A percentile compares a stretch with the other conserved stretches of the same genome.
These are phyloP conservation scores for Waltergamsia citrina DNA, from an alignment of 2,329 filamentous ascomycete species.

Conservation along the genomic window DNA sequence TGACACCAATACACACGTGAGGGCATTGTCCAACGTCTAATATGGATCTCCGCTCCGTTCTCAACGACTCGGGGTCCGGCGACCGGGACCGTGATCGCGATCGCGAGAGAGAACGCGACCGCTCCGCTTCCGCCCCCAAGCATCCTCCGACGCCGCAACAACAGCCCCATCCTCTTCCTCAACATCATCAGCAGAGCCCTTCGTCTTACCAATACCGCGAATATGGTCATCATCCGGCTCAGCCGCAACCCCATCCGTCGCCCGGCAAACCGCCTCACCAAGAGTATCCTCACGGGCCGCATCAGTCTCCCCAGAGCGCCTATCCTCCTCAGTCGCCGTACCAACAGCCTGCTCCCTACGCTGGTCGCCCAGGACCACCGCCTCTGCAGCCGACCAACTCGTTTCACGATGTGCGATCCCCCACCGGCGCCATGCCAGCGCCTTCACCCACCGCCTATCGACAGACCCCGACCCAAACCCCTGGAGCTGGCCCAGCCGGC, in stretches of 20 bases:
- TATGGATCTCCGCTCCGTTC: constrained; percentile 46
- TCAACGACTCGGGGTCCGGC: constrained; percentile 42
- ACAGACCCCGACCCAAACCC: constrained; percentile 35
- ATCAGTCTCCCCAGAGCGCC: constrained; percentile 9
- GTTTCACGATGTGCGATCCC: constrained; percentile 40
- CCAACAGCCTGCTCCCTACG: constrained; percentile 30
- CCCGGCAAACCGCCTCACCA: constrained; percentile 33
- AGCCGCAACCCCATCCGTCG: constrained; percentile 37
- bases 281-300: constrained; percentile 28
- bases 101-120: constrained; percentile 1
- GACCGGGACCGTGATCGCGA: constrained; percentile 14
- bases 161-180: constrained; percentile 22
- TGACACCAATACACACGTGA: no score
- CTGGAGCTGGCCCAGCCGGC: constrained; percentile 22
- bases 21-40: no score
- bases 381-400: constrained; percentile 34
- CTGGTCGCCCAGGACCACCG: constrained; percentile 29
- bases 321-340: constrained; percentile 28
- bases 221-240: constrained; percentile 25
- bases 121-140: constrained; percentile 16
- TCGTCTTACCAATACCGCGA: constrained; percentile 40
- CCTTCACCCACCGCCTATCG: constrained; percentile 38
- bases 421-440: constrained; percentile 32
- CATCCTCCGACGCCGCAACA: constrained; percentile 20
- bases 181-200: constrained; percentile 27